Percentiles rank a stretch among this genome's conserved stretches.
Evolutionary conservation across 2,329 filamentous ascomycete genomes (phyloP).

Genomic region (Bipolaris sorokiniana): DNA sequence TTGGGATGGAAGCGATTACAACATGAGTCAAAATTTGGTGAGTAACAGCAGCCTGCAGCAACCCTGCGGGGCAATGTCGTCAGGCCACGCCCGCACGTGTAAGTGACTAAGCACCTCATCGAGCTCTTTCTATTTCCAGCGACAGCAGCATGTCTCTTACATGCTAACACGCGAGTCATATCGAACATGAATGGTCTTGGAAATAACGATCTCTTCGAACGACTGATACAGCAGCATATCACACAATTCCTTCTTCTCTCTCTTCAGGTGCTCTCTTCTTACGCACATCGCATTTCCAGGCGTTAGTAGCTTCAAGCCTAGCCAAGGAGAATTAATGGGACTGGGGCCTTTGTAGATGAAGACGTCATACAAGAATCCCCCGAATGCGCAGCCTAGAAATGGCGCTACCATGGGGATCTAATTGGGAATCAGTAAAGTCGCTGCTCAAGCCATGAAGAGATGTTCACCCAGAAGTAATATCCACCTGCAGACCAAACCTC

Average conservation of each 20-base stretch:
- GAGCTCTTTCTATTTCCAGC: neutral
- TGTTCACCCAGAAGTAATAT: constrained; percentile 74
- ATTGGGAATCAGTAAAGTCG: constrained; percentile 1
- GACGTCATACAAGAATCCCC: constrained; percentile 41
- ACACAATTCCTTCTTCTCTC: constrained; percentile 41
- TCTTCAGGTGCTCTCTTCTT: constrained; percentile 29
- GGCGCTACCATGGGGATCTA: constrained; percentile 75
- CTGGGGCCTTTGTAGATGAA: constrained; percentile 71
- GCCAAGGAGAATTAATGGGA: constrained; percentile 70
- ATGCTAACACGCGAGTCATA: too few species aligned
- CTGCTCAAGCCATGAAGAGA: neutral
- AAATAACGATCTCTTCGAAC: neutral
- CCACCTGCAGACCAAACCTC: constrained; percentile 71
- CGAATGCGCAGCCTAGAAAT: constrained; percentile 61
- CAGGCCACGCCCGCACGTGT: constrained; percentile 9
- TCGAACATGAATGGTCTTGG: too few species aligned
- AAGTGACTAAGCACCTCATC: constrained; percentile 18
- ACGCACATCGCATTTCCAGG: constrained; percentile 30
- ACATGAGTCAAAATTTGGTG: constrained; percentile 25
- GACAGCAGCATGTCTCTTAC: neutral
- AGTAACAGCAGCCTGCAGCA: constrained; percentile 11
- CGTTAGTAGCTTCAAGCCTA: constrained; percentile 64
- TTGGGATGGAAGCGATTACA: neutral
- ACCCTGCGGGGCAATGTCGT: constrained; percentile 20
- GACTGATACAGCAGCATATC: neutral